These are phyloP conservation scores for Plasmodium falciparum DNA, from an alignment of 169 alveolate species.

Conservation along the genomic window DNA sequence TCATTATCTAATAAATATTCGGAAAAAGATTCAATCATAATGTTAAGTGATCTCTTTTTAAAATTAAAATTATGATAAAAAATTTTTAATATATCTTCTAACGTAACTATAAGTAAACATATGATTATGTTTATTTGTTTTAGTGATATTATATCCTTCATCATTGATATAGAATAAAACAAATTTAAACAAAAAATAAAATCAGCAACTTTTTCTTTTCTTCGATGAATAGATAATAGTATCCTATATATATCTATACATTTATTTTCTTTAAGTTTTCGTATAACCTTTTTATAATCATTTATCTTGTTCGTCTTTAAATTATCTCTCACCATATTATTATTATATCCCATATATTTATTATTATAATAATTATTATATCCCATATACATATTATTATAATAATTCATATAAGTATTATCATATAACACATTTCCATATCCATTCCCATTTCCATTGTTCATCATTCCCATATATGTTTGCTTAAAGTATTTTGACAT, in stretches of 20 bases:
- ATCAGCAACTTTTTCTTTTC: conserved; percentile 69
- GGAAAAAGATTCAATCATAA: conserved; percentile 32
- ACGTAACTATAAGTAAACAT: conserved; percentile 31
- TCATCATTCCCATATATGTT: no score
- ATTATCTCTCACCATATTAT: not conserved
- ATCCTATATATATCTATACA: conserved; percentile 69
- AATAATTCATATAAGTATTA: no score
- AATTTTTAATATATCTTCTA: conserved; percentile 42
- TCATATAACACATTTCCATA: no score
- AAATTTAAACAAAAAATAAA: conserved; percentile 60
- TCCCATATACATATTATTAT: no score
- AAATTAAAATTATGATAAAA: conserved; percentile 17
- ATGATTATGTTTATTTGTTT: conserved; percentile 36
- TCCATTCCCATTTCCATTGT: no score
- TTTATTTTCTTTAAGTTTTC: not conserved
- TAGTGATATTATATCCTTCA: conserved; percentile 27
- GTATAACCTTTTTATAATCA: not conserved
- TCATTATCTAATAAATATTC: conserved; percentile 7
- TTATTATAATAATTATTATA: conserved; percentile 1
- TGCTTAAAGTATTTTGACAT: no score
- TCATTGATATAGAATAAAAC: conserved; percentile 34
- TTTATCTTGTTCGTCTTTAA: not conserved
- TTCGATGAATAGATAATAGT: conserved; percentile 31
- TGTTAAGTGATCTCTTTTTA: conserved; percentile 42
- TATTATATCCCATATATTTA: no score